Base-by-base conservation (phyloP, 179 eudicot genomes). In the Silene vulgaris region DNA sequence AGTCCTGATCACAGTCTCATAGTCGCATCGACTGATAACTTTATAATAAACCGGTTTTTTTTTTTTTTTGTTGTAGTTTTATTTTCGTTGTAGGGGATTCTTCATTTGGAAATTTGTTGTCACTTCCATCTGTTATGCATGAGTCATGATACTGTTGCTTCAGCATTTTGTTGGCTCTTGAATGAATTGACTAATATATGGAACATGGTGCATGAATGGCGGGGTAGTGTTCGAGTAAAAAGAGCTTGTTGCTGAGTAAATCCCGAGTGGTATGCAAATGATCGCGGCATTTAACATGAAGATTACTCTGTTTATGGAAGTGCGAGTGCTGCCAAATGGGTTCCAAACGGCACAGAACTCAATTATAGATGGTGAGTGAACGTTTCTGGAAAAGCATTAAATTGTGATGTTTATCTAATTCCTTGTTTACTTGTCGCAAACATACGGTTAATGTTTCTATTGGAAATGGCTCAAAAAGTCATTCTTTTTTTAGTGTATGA, bases 331-430 rank as follows among this genome's bases (percentile, higher is more conserved):
- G 23, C 50, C 56, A 2, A 30, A 8, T 28, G 64, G 73, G 20
- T 45, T 45, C 21, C 69, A 43, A 35, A 60, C 45, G 12, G 23
- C 2, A 6, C 74, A 68, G 62, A 74, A 57, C 26, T 28, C 69
- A 45, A 12, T 32, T 20, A 74, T 35, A 17, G 62, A 12, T 74
- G 26, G 74, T 79, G 69, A 79, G 81, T 23, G 32, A 69, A 12
- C 69, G 8, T 28, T 52, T 48, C 19, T 40, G 2, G 8, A 40
- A 40, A 8, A 37, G 40, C 8, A 65, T 65, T 8, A 29, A n/a
- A 19, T 14, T 5, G 1, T 32, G 8, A 63, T 16, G 5, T 65
- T n/a, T 8, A 26, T 40, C 23, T 5, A 28, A 56, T 32, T 4
- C 28, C 54, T n/a, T 50, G 4, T 19, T 64, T 5, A 23, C 37